Evolutionary conservation across 2,329 filamentous ascomycete species (phyloP), one percentile per base, ranked within the genome.

Genomic region (Ceratocystis eucalypticola): DNA sequence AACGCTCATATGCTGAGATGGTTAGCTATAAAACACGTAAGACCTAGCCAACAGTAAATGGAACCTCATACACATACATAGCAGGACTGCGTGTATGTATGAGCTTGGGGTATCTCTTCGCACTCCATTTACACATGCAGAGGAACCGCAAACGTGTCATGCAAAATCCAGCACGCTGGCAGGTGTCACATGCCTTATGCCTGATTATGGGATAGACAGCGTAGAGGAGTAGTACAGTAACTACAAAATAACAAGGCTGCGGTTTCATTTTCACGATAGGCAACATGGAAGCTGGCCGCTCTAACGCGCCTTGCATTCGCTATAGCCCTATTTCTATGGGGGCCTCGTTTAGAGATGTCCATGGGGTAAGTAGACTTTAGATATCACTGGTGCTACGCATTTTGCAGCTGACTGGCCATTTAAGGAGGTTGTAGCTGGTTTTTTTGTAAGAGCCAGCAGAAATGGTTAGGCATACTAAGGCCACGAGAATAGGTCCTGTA

Each of bases 121-220:
- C 28, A 37, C 12, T n/a, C n/a, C 4, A 33, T 37, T 59, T 25
- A 59, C 55, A 59, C 55, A 59, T 33, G 55, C 55, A 59, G 30
- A 37, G 25, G 8, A 59, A 59, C 12, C 17, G 55, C 55, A n/a
- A 30, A 59, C 55, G 55, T 59, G 55, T 59, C 55, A 59, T 59
- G 30, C 55, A 59, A 41, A 41, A 17, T 37, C 30, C 55, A 37
- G n/a, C 55, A 25, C 55, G 55, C 33, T 59, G 55, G 10, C 55
- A 59, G 17, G 25, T 59, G 28, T n/a, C 55, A 59, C 28, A 59
- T 30, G 30, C 55, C n/a, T 15, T 20, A 15, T 59, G 12, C 17
- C 55, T 10, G 12, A n/a, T 10, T 30, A 20, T 20, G 30, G 48
- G 17, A 17, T 22, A 48, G 22, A 28, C 48, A 53, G 5, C 20